Conservation (phyloP, 345 rosid species). For the Odontarrhena argentea region DNA sequence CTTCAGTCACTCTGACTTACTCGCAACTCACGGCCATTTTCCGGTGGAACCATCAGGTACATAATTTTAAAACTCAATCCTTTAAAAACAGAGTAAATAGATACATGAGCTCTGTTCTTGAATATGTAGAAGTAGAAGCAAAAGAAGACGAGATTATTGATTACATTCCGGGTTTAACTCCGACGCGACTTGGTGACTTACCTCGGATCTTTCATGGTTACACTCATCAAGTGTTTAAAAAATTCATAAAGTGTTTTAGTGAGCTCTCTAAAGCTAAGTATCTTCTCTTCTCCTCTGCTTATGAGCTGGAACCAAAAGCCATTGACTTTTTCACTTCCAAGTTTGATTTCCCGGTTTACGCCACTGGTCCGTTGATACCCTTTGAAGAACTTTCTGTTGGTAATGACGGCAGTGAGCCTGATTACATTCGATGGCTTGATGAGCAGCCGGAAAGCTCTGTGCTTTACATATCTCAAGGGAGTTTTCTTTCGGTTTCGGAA, state of each 20-base stretch:
- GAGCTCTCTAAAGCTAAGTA: conserved; percentile 51
- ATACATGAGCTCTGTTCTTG: too few species aligned
- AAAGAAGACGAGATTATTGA: conserved; percentile 44
- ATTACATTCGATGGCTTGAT: conserved; percentile 47
- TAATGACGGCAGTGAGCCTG: background rate
- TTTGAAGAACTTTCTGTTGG: conserved; percentile 13
- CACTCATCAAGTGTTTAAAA: conserved; percentile 14
- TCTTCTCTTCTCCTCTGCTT: conserved; percentile 52
- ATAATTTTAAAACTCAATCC: background rate
- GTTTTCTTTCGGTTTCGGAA: conserved; percentile 44
- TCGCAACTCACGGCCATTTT: conserved; percentile 34
- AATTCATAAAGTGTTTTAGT: conserved; percentile 35
- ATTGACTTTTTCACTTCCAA: conserved; percentile 39
- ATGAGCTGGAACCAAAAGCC: conserved; percentile 54
- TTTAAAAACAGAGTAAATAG: conserved; percentile 32
- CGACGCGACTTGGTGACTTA: conserved; percentile 37
- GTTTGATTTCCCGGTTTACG: conserved; percentile 41
- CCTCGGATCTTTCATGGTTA: conserved; percentile 37
- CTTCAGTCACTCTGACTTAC: conserved; percentile 34
- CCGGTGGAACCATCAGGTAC: conserved; percentile 42
- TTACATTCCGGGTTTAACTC: conserved; percentile 45
- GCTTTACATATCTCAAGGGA: conserved; percentile 50
- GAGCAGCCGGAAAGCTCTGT: conserved; percentile 46
- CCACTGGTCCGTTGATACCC: conserved; percentile 51
- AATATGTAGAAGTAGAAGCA: background rate